These are phyloP conservation scores for Fraxinus dipetala DNA, from an alignment of 305 asterid species.

Conservation along the genomic window DNA sequence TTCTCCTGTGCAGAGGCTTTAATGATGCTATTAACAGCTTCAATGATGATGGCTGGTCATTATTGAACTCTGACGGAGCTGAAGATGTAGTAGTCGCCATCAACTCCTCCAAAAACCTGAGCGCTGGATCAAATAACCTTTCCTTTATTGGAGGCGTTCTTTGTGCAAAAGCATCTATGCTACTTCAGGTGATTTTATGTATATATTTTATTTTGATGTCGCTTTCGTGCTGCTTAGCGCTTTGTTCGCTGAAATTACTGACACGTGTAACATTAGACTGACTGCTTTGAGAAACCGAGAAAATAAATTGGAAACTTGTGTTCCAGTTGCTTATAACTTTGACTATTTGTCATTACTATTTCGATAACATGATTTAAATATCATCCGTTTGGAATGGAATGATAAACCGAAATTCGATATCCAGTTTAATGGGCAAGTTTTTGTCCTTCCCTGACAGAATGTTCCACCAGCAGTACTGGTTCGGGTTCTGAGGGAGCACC, in stretches of 20 bases:
- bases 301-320: background rate
- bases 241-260: background rate
- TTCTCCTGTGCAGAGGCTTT: conserved; percentile 60
- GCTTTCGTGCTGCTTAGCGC: background rate
- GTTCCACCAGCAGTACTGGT: conserved; percentile 85
- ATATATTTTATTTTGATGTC: background rate
- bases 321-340: background rate
- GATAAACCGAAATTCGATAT: background rate
- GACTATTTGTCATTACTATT: background rate
- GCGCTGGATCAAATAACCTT: conserved; percentile 41
- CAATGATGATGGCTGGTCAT: conserved; percentile 84
- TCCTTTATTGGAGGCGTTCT: conserved; percentile 66
- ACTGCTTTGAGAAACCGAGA: background rate
- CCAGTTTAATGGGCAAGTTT: background rate
- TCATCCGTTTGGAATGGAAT: background rate
- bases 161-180: conserved; percentile 95
- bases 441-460: conserved; percentile 42
- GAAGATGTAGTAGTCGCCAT: conserved; percentile 75
- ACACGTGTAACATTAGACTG: background rate
- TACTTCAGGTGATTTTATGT: conserved; percentile 57
- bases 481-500: conserved; percentile 84
- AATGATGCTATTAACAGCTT: conserved; percentile 83
- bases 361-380: background rate
- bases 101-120: conserved; percentile 50
- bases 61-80: conserved; percentile 64